These are phyloP conservation scores for Allium fistulosum DNA, from an alignment of 106 monocot genomes.

Conservation along the genomic window DNA sequence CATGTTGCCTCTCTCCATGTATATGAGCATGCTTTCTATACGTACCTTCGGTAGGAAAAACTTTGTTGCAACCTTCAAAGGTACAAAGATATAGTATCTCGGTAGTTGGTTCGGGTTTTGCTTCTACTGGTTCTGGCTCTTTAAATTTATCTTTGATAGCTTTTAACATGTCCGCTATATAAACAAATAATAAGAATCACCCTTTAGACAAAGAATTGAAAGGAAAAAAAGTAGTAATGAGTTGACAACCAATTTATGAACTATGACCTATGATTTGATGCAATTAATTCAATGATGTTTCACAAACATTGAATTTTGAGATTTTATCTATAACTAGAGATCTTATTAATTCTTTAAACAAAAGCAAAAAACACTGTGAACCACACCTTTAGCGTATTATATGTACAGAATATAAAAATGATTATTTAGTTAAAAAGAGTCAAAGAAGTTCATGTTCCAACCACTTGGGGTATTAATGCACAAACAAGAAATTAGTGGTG, in stretches of 20 bases:
- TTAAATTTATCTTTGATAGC: constrained; percentile 43
- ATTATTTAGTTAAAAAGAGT: too few species aligned
- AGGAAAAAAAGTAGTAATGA: not conserved
- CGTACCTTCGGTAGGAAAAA: constrained; percentile 35
- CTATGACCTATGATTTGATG: not conserved
- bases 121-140: constrained; percentile 33
- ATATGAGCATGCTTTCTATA: constrained; percentile 54
- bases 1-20: constrained; percentile 64
- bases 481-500: too few species aligned
- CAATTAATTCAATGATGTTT: not conserved
- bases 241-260: not conserved
- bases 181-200: not conserved
- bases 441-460: too few species aligned
- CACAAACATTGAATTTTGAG: not conserved
- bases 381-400: too few species aligned
- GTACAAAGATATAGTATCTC: constrained; percentile 66
- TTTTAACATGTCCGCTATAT: constrained; percentile 47
- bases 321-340: not conserved
- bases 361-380: too few species aligned
- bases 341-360: not conserved
- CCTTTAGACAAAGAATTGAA: not conserved
- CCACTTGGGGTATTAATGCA: too few species aligned
- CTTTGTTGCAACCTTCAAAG: constrained; percentile 62
- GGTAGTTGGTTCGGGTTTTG: constrained; percentile 51
- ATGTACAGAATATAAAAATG: too few species aligned